Conservation (phyloP, 805 yeast genomes). For the Lachancea mirantina region DNA sequence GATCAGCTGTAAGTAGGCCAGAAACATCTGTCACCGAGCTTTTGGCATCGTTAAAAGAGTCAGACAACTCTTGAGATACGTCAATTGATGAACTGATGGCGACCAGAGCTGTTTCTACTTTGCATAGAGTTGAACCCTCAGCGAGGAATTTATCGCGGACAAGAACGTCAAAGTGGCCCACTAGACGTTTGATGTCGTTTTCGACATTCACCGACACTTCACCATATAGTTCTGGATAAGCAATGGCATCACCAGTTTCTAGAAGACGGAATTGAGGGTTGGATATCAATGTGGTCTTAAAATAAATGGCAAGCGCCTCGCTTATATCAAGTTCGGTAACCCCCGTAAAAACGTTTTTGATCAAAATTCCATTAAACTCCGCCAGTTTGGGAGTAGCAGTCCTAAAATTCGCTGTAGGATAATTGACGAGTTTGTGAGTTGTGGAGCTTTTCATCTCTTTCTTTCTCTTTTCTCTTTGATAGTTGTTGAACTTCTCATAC, state of each 20-base stretch:
- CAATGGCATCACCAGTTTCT: constrained; percentile 10
- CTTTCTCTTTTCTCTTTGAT: constrained; percentile 30
- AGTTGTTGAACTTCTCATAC: constrained; percentile 36
- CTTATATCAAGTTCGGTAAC: constrained; percentile 42
- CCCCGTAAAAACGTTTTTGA: constrained; percentile 49
- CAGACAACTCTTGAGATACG: not conserved
- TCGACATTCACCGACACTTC: constrained; percentile 35
- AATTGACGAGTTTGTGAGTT: constrained; percentile 20
- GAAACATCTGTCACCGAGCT: not conserved
- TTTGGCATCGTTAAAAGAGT: not conserved
- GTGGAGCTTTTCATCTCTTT: constrained; percentile 24
- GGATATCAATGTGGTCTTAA: constrained; percentile 24
- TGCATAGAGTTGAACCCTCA: constrained; percentile 18
- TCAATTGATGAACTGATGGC: not conserved
- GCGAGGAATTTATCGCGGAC: constrained; percentile 22
- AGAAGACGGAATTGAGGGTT: constrained; percentile 19
- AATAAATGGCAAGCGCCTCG: constrained; percentile 25
- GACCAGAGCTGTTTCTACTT: constrained; percentile 13
- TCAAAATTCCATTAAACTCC: constrained; percentile 47
- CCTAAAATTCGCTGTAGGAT: constrained; percentile 19
- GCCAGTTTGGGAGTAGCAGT: constrained; percentile 11
- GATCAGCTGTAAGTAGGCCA: too few species aligned
- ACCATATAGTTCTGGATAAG: constrained; percentile 31
- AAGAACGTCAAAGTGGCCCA: constrained; percentile 27
- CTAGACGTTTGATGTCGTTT: constrained; percentile 36